Conservation (phyloP, 495 filamentous ascomycete species). For the Aspergillus bridgeri region DNA sequence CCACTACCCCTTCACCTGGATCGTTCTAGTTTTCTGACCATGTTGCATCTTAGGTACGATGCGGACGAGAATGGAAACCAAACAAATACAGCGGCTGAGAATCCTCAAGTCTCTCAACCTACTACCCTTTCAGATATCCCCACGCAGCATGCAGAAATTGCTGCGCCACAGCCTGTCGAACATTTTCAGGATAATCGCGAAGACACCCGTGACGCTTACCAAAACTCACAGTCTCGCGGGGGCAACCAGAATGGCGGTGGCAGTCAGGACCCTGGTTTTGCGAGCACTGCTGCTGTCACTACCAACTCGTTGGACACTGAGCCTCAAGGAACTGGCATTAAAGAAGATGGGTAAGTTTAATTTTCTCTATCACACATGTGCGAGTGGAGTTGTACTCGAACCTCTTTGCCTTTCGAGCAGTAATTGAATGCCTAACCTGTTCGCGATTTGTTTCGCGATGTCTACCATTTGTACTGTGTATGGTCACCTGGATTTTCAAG, state of each 20-base stretch:
- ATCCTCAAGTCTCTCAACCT: slow-evolving; percentile 28
- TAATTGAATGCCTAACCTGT: not conserved
- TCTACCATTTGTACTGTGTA: not conserved
- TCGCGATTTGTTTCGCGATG: not conserved
- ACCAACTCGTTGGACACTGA: slow-evolving; percentile 31
- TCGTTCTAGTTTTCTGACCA: slow-evolving; percentile 3
- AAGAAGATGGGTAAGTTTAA: slow-evolving; percentile 96
- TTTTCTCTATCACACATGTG: slow-evolving; percentile 18
- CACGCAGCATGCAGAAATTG: slow-evolving; percentile 21
- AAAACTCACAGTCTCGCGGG: slow-evolving; percentile 45
- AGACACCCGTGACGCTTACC: slow-evolving; percentile 27
- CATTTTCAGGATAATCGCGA: slow-evolving; percentile 43
- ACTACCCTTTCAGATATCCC: slow-evolving; percentile 19
- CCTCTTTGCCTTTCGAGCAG: not conserved
- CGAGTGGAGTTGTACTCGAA: slow-evolving; percentile 9
- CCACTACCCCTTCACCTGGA: not conserved
- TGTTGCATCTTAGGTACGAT: slow-evolving; percentile 65
- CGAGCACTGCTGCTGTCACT: slow-evolving; percentile 19
- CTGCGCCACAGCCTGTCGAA: slow-evolving; percentile 26
- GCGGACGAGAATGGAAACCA: slow-evolving; percentile 65
- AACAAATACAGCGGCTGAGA: slow-evolving; percentile 32
- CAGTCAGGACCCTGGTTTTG: slow-evolving; percentile 50
- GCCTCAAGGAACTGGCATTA: slow-evolving; percentile 65
- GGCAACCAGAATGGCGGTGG: slow-evolving; percentile 63
- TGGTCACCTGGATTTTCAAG: not conserved